Base-by-base conservation (phyloP, 192 early-diverging fungal species). In the Phycomyces blakesleeanus region DNA sequence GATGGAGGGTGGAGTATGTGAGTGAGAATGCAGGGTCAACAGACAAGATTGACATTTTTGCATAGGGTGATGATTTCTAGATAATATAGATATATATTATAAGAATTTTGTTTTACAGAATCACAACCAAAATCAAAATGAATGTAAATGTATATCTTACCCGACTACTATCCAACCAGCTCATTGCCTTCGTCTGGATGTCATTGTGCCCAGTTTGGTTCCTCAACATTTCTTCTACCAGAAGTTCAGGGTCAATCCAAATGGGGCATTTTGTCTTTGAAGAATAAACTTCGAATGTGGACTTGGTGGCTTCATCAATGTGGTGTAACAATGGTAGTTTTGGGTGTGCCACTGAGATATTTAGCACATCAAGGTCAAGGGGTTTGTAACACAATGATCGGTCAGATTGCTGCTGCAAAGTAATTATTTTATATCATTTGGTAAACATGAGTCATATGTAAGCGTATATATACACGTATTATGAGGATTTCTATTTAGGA, bases 151-250 rank as follows among this genome's bases (percentile, higher is more conserved):
- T 74, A 72, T 57, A 78, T 34, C 57, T 63, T 56, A 71, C 66
- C 61, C 61, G 75, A 27, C 83, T 80, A 67, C 83, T 89, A 55
- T 92, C 89, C 11, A 90, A 71, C 90, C 88, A 90, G 8, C 53
- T 57, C 38, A 69, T 40, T 1, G 59, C 24, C 18, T 44, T 40
- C 11, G 51, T 24, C 3, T 26, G 5, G 1, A 62, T 3, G 22
- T 15, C 29, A 15, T 50, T 8, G 39, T 18, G 14, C n/a, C 15
- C 3, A 41, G 37, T 14, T 52, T 51, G 9, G 68, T 39, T 20
- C 7, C 29, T 34, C 29, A 73, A 25, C 7, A 73, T 18, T 25
- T 73, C 71, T 20, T 73, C 71, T 0, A 62, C 61, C 7, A 67
- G 41, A 11, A 21, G 27, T 26, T 51, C 42, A n/a, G 68, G 62